Conservation (phyloP, 176 grass and related monocot genomes). For the Chloris gayana region DNA sequence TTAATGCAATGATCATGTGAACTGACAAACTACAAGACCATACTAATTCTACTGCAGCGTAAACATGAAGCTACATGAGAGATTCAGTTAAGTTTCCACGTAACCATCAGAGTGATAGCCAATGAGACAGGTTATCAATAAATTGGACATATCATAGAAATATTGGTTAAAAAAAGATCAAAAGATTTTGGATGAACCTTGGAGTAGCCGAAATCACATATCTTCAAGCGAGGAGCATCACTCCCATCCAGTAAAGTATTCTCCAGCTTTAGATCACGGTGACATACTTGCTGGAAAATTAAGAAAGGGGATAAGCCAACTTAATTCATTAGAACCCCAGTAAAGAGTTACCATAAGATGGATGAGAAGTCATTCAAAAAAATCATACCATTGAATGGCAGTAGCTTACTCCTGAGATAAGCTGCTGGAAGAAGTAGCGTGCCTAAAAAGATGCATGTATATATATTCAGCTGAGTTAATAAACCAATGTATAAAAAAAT, state of each 20-base stretch:
- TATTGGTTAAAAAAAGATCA: slow-evolving; percentile 13
- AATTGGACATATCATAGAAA: slow-evolving; percentile 10
- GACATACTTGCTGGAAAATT: slow-evolving; percentile 98
- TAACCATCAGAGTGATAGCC: not conserved
- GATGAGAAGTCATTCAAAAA: slow-evolving; percentile 34
- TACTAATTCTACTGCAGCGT: not conserved
- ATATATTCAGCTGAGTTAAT: not conserved
- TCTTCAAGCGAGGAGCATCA: slow-evolving; percentile 90
- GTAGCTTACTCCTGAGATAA: slow-evolving; percentile 98
- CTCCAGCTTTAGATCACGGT: slow-evolving; percentile 98
- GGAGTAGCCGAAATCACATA: slow-evolving; percentile 98
- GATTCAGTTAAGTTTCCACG: slow-evolving; percentile 7
- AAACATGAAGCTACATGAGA: slow-evolving; percentile 3
- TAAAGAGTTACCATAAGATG: slow-evolving; percentile 31
- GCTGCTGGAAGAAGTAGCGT: slow-evolving; percentile 96
- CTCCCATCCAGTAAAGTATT: slow-evolving; percentile 94
- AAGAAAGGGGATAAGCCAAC: slow-evolving; percentile 35
- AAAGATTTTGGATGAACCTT: slow-evolving; percentile 56
- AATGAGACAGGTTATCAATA: slow-evolving; percentile 3
- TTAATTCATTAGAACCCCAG: slow-evolving; percentile 10
- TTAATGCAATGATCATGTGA: too few relatives aligned
- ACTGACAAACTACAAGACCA: not conserved
- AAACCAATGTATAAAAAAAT: slow-evolving; percentile 33
- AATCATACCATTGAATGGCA: slow-evolving; percentile 93
- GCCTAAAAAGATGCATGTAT: slow-evolving; percentile 53